phyloP scores from a whole-genome alignment of 1,284 basidiomycete genomes.

The Rhodotorula sp. region DNA sequence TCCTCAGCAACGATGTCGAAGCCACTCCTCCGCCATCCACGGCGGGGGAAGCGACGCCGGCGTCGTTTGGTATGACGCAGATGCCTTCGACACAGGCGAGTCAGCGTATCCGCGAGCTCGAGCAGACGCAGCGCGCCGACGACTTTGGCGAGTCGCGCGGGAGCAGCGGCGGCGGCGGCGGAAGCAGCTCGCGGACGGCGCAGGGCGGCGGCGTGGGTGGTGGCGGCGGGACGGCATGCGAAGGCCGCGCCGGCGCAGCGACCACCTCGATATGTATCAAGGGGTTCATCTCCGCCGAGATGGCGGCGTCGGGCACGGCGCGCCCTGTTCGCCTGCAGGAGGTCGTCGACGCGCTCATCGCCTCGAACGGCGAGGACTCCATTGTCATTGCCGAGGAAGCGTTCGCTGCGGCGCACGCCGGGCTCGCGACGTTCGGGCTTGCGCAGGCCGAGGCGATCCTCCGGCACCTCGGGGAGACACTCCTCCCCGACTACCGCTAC shows the following conservation, averaged over 20 bases:
- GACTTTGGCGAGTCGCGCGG: conserved; percentile 65
- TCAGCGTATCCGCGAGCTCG: conserved; percentile 26
- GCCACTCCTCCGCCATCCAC: background rate
- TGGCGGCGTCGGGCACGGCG: conserved; percentile 21
- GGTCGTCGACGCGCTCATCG: conserved; percentile 61
- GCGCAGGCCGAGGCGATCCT: conserved; percentile 59
- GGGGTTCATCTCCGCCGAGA: conserved; percentile 33
- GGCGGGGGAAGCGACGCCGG: background rate
- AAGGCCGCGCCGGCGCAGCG: conserved; percentile 5
- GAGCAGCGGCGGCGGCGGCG: conserved; percentile 9
- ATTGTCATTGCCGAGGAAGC: conserved; percentile 62
- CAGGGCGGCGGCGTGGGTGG: conserved; percentile 38
- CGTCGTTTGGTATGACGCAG: background rate
- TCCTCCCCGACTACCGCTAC: conserved; percentile 64
- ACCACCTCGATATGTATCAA: conserved; percentile 25
- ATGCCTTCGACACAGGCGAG: conserved; percentile 42
- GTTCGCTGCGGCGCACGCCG: conserved; percentile 61
- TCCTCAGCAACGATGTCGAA: conserved; percentile 14
- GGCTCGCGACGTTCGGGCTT: conserved; percentile 60
- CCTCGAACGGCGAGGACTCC: conserved; percentile 60
- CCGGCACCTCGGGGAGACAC: conserved; percentile 58
- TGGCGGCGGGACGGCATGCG: background rate
- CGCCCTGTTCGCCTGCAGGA: conserved; percentile 47
- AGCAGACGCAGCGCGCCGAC: conserved; percentile 56
- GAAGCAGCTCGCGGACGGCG: conserved; percentile 42